These are phyloP conservation scores for Tolypocladium guangdongense DNA, from an alignment of 2,329 filamentous ascomycete genomes.

Conservation along the genomic window DNA sequence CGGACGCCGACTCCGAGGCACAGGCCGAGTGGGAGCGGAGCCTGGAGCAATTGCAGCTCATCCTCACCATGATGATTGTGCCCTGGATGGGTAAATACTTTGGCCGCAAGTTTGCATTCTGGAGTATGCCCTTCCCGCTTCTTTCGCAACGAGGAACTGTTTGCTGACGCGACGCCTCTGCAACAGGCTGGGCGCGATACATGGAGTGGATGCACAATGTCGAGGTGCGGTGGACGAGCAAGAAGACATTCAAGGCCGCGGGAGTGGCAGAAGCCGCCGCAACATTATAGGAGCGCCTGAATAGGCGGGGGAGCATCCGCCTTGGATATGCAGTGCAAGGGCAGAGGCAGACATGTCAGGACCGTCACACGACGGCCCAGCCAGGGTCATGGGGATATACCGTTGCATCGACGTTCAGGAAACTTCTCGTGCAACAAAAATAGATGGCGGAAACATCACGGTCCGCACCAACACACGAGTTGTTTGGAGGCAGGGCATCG, in stretches of 20 bases:
- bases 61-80: slow-evolving; percentile 88
- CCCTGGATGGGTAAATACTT: slow-evolving; percentile 93
- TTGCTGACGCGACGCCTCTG: neutral
- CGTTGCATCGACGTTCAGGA: neutral
- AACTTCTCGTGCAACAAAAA: neutral
- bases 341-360: neutral
- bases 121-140: slow-evolving; percentile 54
- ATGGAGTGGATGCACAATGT: slow-evolving; percentile 91
- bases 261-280: slow-evolving; percentile 52
- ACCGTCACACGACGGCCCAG: neutral
- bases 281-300: slow-evolving; percentile 28
- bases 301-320: neutral
- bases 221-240: slow-evolving; percentile 56
- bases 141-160: neutral
- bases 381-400: neutral
- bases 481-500: neutral
- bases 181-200: slow-evolving; percentile 74
- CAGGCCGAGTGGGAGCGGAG: slow-evolving; percentile 93
- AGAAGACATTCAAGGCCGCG: slow-evolving; percentile 49
- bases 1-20: slow-evolving; percentile 65
- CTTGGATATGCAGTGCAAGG: neutral
- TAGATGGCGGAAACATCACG: neutral
- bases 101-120: slow-evolving; percentile 89
- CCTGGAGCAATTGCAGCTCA: slow-evolving; percentile 82
- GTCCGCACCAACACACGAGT: neutral